phyloP scores from a whole-genome alignment of 2,329 filamentous ascomycete genomes.

The Claviceps fusiformis region DNA sequence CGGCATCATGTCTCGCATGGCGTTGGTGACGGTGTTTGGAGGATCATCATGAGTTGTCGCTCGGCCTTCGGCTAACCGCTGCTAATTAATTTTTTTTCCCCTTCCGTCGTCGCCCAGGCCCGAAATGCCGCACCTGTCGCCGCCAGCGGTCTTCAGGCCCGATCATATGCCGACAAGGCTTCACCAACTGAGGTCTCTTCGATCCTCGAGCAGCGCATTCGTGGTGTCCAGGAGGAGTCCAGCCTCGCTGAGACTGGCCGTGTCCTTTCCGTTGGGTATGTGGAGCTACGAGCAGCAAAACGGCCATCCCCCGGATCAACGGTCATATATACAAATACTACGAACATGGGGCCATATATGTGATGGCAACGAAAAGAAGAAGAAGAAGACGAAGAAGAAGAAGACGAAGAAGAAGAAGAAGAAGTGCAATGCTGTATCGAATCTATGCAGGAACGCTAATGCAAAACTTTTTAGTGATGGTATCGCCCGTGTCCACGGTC shows the following conservation, averaged over 20 bases:
- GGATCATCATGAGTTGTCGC: slow-evolving; percentile 21
- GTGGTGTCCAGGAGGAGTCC: slow-evolving; percentile 94
- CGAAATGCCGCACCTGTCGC: slow-evolving; percentile 74
- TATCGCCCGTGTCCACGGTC: slow-evolving; percentile 99
- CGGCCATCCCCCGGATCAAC: neutral
- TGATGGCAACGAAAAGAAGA: neutral
- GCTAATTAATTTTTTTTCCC: slow-evolving; percentile 18
- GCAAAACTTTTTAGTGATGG: slow-evolving; percentile 61
- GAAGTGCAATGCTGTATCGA: neutral
- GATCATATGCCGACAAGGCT: slow-evolving; percentile 89
- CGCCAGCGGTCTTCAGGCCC: slow-evolving; percentile 49
- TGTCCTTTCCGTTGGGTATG: slow-evolving; percentile 97
- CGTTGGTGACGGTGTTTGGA: slow-evolving; percentile 7
- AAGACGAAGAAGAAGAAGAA: too few relatives aligned
- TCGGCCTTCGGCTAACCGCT: slow-evolving; percentile 38
- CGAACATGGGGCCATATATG: neutral
- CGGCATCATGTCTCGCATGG: neutral
- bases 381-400: too few relatives aligned
- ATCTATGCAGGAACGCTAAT: slow-evolving; percentile 14
- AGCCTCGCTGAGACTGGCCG: slow-evolving; percentile 95
- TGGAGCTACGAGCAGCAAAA: slow-evolving; percentile 19
- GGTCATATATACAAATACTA: neutral
- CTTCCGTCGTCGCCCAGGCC: slow-evolving; percentile 39
- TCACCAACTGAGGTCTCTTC: slow-evolving; percentile 96
- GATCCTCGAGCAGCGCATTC: slow-evolving; percentile 98